phyloP scores from a whole-genome alignment of 345 rosid genomes.

The Lepidium aucheri region DNA sequence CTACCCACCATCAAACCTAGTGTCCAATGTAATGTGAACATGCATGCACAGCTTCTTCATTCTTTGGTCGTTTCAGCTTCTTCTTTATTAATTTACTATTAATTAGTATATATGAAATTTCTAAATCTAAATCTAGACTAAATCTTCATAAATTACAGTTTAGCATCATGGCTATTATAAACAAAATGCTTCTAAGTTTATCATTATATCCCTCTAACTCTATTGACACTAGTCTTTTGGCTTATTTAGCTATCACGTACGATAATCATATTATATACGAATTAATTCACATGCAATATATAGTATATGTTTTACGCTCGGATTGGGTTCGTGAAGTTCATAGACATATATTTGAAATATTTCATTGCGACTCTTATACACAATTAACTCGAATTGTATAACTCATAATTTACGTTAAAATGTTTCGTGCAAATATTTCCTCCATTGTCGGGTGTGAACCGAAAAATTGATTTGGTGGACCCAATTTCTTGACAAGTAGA shows the following conservation, averaged over 20 bases:
- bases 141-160: no score
- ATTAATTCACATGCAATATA: neutral
- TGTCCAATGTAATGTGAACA: conserved; percentile 32
- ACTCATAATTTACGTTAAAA: conserved; percentile 2
- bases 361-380: conserved; percentile 9
- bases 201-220: neutral
- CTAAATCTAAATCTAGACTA: conserved; percentile 1
- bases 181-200: neutral
- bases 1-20: conserved; percentile 62
- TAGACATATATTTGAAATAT: neutral
- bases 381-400: neutral
- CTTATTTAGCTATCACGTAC: neutral
- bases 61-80: neutral
- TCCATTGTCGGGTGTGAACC: conserved; percentile 1
- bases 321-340: neutral
- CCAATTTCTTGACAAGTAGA: conserved; percentile 2
- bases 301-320: neutral
- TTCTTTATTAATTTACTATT: neutral
- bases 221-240: conserved; percentile 7
- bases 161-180: neutral
- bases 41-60: conserved; percentile 18
- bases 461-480: conserved; percentile 16
- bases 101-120: neutral
- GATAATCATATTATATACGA: neutral
- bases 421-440: conserved; percentile 19